These are phyloP conservation scores for Cynanchum wilfordii DNA, from an alignment of 257 asterid genomes.

Conservation along the genomic window DNA sequence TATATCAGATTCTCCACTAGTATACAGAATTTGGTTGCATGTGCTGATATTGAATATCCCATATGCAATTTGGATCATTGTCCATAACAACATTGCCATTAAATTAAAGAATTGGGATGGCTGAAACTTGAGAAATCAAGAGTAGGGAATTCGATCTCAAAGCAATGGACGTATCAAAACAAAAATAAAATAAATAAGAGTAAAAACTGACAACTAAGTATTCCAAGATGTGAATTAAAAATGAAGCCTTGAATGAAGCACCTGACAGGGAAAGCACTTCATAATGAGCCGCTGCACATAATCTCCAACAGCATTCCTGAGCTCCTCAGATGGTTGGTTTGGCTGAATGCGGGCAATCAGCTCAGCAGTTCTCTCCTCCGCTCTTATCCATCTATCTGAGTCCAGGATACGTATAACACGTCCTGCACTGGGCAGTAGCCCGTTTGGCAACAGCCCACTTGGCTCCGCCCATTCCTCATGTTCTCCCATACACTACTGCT, in stretches of 20 bases:
- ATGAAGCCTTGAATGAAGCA: conserved; percentile 25
- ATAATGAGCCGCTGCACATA: conserved; percentile 77
- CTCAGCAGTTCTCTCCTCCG: conserved; percentile 89
- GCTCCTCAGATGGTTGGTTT: conserved; percentile 74
- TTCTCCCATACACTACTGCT: conserved; percentile 73
- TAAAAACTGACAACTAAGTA: neutral
- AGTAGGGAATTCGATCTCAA: too few species aligned
- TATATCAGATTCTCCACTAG: neutral
- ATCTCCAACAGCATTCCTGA: conserved; percentile 83
- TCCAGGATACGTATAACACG: conserved; percentile 54
- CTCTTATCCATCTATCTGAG: conserved; percentile 72
- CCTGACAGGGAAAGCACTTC: conserved; percentile 96
- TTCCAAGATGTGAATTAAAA: neutral
- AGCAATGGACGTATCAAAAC: too few species aligned
- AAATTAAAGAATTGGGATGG: neutral
- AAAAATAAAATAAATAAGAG: neutral
- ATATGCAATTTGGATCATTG: neutral
- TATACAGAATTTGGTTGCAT: neutral
- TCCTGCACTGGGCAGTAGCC: conserved; percentile 69
- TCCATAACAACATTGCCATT: neutral
- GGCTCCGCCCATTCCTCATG: conserved; percentile 74
- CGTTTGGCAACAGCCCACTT: conserved; percentile 64
- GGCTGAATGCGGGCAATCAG: conserved; percentile 93
- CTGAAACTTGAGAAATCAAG: neutral
- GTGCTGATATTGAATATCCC: neutral